Evolutionary conservation across 129 eudicot genomes (phyloP).

Genomic region (Helianthus tuberosus): DNA sequence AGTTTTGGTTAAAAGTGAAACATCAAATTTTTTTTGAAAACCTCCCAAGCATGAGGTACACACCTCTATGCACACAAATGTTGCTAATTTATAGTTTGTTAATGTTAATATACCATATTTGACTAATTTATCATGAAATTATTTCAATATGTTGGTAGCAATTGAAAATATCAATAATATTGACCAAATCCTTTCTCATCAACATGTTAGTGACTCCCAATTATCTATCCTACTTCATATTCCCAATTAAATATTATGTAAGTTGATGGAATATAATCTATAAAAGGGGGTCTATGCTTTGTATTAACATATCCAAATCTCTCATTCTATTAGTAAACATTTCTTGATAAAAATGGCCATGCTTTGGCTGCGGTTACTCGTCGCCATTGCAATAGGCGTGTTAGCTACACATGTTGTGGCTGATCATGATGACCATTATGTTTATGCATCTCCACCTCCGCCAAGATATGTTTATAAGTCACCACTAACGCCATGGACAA

Average conservation of each 20-base stretch:
- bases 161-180: constrained; percentile 22
- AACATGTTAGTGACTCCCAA: constrained; percentile 22
- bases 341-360: constrained; percentile 7
- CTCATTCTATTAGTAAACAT: not conserved
- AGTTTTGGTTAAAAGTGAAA: too few relatives aligned
- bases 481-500: constrained; percentile 14
- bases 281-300: not conserved
- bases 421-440: constrained; percentile 18
- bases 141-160: not conserved
- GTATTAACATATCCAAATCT: constrained; percentile 19
- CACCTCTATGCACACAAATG: too few relatives aligned
- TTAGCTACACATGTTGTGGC: constrained; percentile 21
- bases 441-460: constrained; percentile 24
- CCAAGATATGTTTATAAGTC: constrained; percentile 20
- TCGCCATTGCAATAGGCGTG: constrained; percentile 3
- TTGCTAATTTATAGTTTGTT: too few relatives aligned
- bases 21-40: too few relatives aligned
- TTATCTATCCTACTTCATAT: not conserved
- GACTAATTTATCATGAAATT: not conserved
- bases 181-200: constrained; percentile 17
- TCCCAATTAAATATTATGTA: not conserved
- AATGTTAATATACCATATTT: too few relatives aligned
- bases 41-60: too few relatives aligned
- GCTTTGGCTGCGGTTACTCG: constrained; percentile 16
- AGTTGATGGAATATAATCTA: not conserved